phyloP scores from a whole-genome alignment of 2,329 filamentous ascomycete species.

The Lachnellula hyalina region DNA sequence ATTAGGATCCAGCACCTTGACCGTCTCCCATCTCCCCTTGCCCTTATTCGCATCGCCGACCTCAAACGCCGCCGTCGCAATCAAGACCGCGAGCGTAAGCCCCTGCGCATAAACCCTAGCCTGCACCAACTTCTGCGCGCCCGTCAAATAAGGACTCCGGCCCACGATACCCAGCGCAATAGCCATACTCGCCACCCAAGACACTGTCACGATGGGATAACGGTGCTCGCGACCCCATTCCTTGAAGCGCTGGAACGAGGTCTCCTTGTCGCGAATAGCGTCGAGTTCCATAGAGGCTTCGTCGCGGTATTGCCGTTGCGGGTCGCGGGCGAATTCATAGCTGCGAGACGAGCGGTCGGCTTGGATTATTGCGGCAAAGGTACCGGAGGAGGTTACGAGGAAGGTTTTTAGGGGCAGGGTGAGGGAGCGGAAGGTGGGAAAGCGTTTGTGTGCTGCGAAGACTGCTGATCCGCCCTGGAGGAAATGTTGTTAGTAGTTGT shows the following conservation, averaged over 20 bases:
- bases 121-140: slow-evolving; percentile 66
- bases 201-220: slow-evolving; percentile 63
- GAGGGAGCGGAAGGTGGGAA: slow-evolving; percentile 70
- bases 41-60: slow-evolving; percentile 71
- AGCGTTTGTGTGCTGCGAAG: slow-evolving; percentile 59
- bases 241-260: slow-evolving; percentile 54
- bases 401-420: slow-evolving; percentile 89
- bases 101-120: slow-evolving; percentile 73
- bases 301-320: slow-evolving; percentile 33
- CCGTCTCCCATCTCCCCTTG: slow-evolving; percentile 75
- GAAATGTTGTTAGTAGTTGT: slow-evolving; percentile 3
- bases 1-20: slow-evolving; percentile 72
- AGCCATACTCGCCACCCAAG: slow-evolving; percentile 62
- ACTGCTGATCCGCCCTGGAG: slow-evolving; percentile 50
- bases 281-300: slow-evolving; percentile 19
- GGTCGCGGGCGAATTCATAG: slow-evolving; percentile 55
- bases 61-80: slow-evolving; percentile 65
- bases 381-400: slow-evolving; percentile 74
- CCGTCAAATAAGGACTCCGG: slow-evolving; percentile 56
- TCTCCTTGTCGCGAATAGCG: slow-evolving; percentile 35
- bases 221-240: slow-evolving; percentile 67
- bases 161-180: slow-evolving; percentile 58
- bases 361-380: slow-evolving; percentile 81
- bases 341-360: slow-evolving; percentile 70
- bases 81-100: slow-evolving; percentile 61